Percentiles rank a stretch among this genome's conserved stretches.
Evolutionary conservation across 768 basidiomycete genomes (phyloP).

Genomic region (Russula griseocarnosa): DNA sequence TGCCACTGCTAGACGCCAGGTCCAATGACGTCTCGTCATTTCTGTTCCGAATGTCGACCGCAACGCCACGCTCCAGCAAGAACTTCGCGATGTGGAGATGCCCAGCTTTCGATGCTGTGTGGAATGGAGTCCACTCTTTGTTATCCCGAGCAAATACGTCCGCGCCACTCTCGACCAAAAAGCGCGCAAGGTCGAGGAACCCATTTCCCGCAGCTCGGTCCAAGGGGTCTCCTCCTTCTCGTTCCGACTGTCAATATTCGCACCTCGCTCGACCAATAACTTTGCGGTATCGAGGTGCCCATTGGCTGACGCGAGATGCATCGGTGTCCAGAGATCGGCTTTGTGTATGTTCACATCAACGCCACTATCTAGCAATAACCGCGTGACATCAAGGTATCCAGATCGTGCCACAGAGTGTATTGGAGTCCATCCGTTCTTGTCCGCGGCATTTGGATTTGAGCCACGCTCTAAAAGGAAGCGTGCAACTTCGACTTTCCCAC

Average conservation of each 20-base stretch:
- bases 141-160: background rate
- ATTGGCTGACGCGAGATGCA: background rate
- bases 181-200: background rate
- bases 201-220: background rate
- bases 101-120: no score
- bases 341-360: background rate
- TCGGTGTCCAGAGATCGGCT: background rate
- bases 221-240: background rate
- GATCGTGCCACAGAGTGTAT: background rate
- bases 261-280: slow-evolving; percentile 3
- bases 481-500: background rate
- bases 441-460: background rate
- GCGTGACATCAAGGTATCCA: background rate
- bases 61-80: background rate
- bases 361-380: slow-evolving; percentile 3
- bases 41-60: background rate
- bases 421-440: background rate
- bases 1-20: background rate
- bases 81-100: background rate
- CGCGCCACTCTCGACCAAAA: background rate
- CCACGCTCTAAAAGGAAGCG: background rate
- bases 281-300: background rate
- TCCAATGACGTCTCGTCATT: background rate
- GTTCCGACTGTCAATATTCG: background rate
- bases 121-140: no score